Evolutionary conservation across 1,139 yeast species (phyloP).

Genomic region (Candida albicans): DNA sequence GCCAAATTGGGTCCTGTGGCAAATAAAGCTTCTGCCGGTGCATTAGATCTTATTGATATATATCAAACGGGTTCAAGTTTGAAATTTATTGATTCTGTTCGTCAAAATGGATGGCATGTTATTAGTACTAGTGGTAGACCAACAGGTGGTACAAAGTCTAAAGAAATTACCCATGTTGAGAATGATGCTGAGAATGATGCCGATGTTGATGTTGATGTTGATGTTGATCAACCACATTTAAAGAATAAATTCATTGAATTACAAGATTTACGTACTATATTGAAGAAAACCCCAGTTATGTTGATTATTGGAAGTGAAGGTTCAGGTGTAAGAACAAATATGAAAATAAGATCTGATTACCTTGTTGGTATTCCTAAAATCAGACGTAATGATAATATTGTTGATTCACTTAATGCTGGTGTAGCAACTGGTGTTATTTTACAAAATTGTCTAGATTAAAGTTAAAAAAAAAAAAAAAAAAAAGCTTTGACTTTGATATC

Average conservation of each 20-base stretch:
- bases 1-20: conserved; percentile 78
- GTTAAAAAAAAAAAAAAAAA: too few species aligned
- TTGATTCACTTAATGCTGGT: conserved; percentile 86
- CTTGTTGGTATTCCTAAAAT: conserved; percentile 52
- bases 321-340: conserved; percentile 68
- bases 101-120: conserved; percentile 67
- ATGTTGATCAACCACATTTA: conserved; percentile 20
- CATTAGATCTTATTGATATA: conserved; percentile 70
- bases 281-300: conserved; percentile 57
- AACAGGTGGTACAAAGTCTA: conserved; percentile 20
- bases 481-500: too few species aligned
- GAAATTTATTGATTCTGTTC: conserved; percentile 57
- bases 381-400: conserved; percentile 37
- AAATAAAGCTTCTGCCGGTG: conserved; percentile 85
- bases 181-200: too few species aligned
- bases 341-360: conserved; percentile 64
- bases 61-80: conserved; percentile 59
- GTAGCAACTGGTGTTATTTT: conserved; percentile 80
- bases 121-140: conserved; percentile 58
- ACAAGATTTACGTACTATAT: conserved; percentile 43
- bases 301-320: conserved; percentile 87
- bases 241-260: conserved; percentile 37
- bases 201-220: conserved; percentile 24
- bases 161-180: too few species aligned
- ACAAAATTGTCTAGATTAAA: conserved; percentile 9